Evolutionary conservation across 805 yeast genomes (phyloP), one percentile per base, ranked within the genome.

Genomic region (Nakazawaea sp.): DNA sequence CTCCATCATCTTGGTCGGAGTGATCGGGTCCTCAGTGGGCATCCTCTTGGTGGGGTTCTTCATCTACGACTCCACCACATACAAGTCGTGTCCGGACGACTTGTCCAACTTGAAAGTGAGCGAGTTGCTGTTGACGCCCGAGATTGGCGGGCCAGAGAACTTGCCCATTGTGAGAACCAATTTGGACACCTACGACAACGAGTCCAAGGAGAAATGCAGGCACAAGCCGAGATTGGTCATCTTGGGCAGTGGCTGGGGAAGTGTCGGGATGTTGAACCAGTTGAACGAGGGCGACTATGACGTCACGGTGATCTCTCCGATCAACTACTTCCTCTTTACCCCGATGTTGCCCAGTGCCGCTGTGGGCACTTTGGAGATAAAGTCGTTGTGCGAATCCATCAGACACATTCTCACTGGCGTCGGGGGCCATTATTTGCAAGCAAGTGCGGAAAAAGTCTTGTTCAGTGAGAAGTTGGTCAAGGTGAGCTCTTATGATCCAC

Each of bases 161-260:
- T 58, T 81, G 41, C 86, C 85, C 1, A 71, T 80, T 20, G 61
- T 77, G 43, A 66, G 66, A 27, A 64, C 70, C 25, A 71, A 69
- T 42, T 56, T 80, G 38, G 87, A 79, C 48, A 72, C 74, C 27
- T 69, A 64, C 42, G 86, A 80, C 49, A 55, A 61, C 19, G 65
- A 60, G 16, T 66, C 56, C n/a, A 71, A 69, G 45, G 68, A 66
- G 39, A 36, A 55, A n/a, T 42, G 61, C 8, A 61, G 66, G 41
- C 67, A 59, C 43, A 75, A 68, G 51, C 81, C 81, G 25, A 68
- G 68, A 42, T 57, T 79, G 36, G 83, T 79, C 3, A 63, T 79
- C 24, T 59, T 79, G 25, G 86, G 86, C 13, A 69, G 79, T 27
- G 86, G 86, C 32, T 79, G 86, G 86, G 86, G 82, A 2, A 69